A percentile compares a stretch with the other conserved stretches of the same genome.
These are phyloP conservation scores for Xylaria grammica DNA, from an alignment of 495 filamentous ascomycete genomes.

Conservation along the genomic window DNA sequence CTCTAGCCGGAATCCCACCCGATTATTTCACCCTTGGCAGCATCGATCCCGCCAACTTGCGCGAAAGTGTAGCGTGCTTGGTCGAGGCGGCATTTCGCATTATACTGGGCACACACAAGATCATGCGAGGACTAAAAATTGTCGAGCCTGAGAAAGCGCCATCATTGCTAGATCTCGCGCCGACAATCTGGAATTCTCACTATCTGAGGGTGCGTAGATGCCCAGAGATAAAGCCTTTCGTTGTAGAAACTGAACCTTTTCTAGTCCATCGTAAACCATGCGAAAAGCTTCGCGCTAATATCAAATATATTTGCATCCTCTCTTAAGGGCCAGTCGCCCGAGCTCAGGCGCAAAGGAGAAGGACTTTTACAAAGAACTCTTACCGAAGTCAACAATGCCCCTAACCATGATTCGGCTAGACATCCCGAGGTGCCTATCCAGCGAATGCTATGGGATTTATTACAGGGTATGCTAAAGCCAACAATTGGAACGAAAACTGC, in stretches of 20 bases:
- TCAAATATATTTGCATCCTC: constrained; percentile 33
- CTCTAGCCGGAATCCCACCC: not conserved
- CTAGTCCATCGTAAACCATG: constrained; percentile 31
- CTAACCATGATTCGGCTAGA: not conserved
- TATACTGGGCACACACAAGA: constrained; percentile 20
- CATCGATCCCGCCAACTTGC: not conserved
- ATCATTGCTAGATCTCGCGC: constrained; percentile 49
- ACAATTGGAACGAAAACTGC: constrained; percentile 18
- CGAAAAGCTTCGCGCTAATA: constrained; percentile 25
- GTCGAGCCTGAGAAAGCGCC: constrained; percentile 23
- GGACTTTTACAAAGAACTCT: constrained; percentile 9
- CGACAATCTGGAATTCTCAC: constrained; percentile 50
- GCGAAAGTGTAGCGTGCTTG: constrained; percentile 32
- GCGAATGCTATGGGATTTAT: constrained; percentile 31
- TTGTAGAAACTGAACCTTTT: constrained; percentile 25
- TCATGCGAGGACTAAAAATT: constrained; percentile 3
- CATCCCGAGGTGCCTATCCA: constrained; percentile 19
- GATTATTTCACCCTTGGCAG: not conserved
- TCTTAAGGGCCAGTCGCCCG: constrained; percentile 27
- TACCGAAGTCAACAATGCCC: not conserved
- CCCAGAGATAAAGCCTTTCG: not conserved
- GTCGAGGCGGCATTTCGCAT: constrained; percentile 42
- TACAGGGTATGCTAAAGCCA: constrained; percentile 27
- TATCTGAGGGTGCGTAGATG: constrained; percentile 44
- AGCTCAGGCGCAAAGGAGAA: constrained; percentile 27